Evolutionary conservation across 2,329 filamentous ascomycete genomes (phyloP), one percentile per base, ranked within the genome.

Genomic region (Aspergillus nomiae): DNA sequence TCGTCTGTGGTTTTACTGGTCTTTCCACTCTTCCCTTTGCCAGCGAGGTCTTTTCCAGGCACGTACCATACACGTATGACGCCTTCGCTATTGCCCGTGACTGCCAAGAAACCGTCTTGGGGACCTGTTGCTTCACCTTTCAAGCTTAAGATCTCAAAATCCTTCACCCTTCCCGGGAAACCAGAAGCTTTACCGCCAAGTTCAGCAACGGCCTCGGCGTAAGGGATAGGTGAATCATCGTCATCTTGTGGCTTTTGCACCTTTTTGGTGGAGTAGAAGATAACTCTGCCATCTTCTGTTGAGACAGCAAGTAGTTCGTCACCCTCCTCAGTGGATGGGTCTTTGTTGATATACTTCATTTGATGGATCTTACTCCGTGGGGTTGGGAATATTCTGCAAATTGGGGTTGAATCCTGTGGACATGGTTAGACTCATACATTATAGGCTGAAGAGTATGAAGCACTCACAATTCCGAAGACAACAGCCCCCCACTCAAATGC

Each of bases 241-340:
- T 82, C 78, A 16, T 82, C 81, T 12, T 77, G 75, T 26, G 77
- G 71, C 43, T 78, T 76, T 50, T 70, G 75, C 34, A 72, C 61
- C 46, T 76, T 76, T 55, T 81, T 84, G 2, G 92, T 93, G 43
- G 90, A 90, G 76, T 92, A 96, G 76, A 98, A 92, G 58, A 96
- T 73, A 41, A 98, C 85, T 58, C 91, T 85, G 0, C 95, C 95
- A 74, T 98, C 94, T 76, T 98, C 95, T 0, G 95, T 97, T 1
- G 92, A 92, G 1, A 95, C 83, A 0, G 90, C 89, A 48, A 98
- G 78, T 7, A 94, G 76, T 41, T 88, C 85, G 26, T 79, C 78
- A 56, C 80, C 79, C 7, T 80, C 78, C 19, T 84, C 81, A 24
- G 74, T 75, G 11, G 85, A 73, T 34, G 83, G 74, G 28, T 67